These are phyloP conservation scores for Neopestalotiopsis rosae DNA, from an alignment of 2,329 filamentous ascomycete species.

Conservation along the genomic window DNA sequence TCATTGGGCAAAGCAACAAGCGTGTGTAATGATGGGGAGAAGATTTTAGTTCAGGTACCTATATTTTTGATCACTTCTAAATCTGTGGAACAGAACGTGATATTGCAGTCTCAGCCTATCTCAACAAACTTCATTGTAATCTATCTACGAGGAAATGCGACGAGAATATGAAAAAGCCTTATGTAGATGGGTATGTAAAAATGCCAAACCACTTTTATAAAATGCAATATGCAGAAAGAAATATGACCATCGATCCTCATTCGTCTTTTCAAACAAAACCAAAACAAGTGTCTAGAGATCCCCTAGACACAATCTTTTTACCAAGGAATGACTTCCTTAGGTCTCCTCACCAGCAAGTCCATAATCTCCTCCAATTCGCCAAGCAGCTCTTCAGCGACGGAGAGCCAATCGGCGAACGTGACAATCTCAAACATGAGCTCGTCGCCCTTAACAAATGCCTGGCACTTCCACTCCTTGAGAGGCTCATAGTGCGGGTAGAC, in stretches of 20 bases:
- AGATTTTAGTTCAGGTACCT: too few relatives aligned
- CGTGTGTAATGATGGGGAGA: too few relatives aligned
- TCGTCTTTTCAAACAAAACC: neutral
- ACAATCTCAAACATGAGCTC: constrained; percentile 63
- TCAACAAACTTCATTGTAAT: neutral
- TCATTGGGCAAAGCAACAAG: too few relatives aligned
- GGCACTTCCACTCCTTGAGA: constrained; percentile 63
- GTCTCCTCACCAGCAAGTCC: constrained; percentile 43
- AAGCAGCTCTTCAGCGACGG: constrained; percentile 55
- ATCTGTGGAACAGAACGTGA: too few relatives aligned
- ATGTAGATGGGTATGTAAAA: neutral
- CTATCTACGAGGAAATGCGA: neutral
- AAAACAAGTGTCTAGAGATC: neutral
- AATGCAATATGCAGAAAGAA: neutral
- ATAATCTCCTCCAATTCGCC: constrained; percentile 52
- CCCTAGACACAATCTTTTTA: neutral
- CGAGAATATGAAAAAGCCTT: neutral
- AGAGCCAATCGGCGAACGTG: constrained; percentile 61
- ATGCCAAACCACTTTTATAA: constrained; percentile 26
- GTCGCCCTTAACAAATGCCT: constrained; percentile 62
- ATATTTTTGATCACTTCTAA: too few relatives aligned
- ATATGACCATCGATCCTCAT: neutral
- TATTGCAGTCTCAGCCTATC: neutral
- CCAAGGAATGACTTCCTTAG: constrained; percentile 28
- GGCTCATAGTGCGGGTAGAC: constrained; percentile 63